Conservation (phyloP, 1,284 basidiomycete genomes). For the Sporisorium scitamineum region DNA sequence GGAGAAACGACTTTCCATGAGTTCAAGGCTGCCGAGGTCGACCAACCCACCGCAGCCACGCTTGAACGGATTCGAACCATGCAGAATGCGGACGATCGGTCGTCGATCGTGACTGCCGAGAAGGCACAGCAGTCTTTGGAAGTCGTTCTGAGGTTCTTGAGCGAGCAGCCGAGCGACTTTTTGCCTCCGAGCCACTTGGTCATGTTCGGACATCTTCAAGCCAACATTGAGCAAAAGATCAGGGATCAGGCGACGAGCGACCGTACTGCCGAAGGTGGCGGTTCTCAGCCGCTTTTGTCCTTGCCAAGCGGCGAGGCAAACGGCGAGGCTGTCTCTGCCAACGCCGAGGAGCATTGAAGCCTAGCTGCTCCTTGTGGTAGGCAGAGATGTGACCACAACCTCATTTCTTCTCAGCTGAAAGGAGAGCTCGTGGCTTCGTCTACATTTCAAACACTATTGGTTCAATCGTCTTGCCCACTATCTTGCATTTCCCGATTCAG, state of each 20-base stretch:
- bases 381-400: no score
- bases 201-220: slow-evolving; percentile 40
- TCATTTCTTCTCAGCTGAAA: no score
- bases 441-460: neutral
- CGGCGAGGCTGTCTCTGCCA: neutral
- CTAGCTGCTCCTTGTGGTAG: neutral
- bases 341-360: slow-evolving; percentile 7
- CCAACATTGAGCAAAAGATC: slow-evolving; percentile 47
- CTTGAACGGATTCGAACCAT: slow-evolving; percentile 23
- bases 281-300: slow-evolving; percentile 3
- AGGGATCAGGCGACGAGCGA: slow-evolving; percentile 8
- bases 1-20: neutral
- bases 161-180: slow-evolving; percentile 46
- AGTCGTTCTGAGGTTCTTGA: slow-evolving; percentile 40
- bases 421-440: neutral
- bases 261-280: neutral
- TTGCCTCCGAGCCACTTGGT: slow-evolving; percentile 38
- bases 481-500: neutral
- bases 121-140: slow-evolving; percentile 43
- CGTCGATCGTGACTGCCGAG: slow-evolving; percentile 34
- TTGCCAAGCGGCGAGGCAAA: slow-evolving; percentile 1
- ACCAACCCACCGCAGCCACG: slow-evolving; percentile 22
- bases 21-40: slow-evolving; percentile 11
- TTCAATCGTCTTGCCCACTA: neutral
- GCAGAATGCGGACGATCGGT: slow-evolving; percentile 17